These are phyloP conservation scores for Microdochium trichocladiopsis DNA, from an alignment of 2,329 filamentous ascomycete species.

Conservation along the genomic window DNA sequence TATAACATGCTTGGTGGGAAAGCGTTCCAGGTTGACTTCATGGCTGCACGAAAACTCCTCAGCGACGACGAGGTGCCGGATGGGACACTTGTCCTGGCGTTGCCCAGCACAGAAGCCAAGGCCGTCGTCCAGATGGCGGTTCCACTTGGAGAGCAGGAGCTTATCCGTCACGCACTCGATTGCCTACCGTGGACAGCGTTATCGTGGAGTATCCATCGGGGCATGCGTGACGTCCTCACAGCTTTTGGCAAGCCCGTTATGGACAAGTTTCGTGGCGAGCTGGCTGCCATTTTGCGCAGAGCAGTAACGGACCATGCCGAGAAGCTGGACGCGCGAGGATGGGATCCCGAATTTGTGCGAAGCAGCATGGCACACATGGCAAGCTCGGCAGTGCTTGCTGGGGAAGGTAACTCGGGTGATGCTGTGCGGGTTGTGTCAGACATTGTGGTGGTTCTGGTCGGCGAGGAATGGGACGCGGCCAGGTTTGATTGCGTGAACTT, in stretches of 20 bases:
- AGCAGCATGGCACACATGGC: slow-evolving; percentile 19
- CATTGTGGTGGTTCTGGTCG: slow-evolving; percentile 10
- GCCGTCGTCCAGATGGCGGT: slow-evolving; percentile 8
- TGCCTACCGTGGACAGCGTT: slow-evolving; percentile 22
- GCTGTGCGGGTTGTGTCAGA: slow-evolving; percentile 20
- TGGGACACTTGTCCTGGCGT: slow-evolving; percentile 6
- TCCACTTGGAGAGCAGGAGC: slow-evolving; percentile 7
- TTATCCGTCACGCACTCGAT: slow-evolving; percentile 17
- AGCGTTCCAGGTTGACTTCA: slow-evolving; percentile 21
- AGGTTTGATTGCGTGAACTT: slow-evolving; percentile 11
- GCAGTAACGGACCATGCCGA: slow-evolving; percentile 5
- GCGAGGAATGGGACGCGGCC: slow-evolving; percentile 6
- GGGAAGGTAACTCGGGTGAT: slow-evolving; percentile 20
- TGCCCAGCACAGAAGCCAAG: slow-evolving; percentile 11
- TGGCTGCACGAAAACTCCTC: slow-evolving; percentile 10
- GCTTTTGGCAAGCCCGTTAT: slow-evolving; percentile 17
- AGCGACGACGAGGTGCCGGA: not conserved
- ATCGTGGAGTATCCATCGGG: slow-evolving; percentile 24
- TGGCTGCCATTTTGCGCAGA: slow-evolving; percentile 3
- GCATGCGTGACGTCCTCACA: slow-evolving; percentile 19
- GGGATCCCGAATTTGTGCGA: slow-evolving; percentile 17
- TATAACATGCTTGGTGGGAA: slow-evolving; percentile 23
- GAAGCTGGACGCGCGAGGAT: slow-evolving; percentile 14
- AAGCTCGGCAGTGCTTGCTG: slow-evolving; percentile 17
- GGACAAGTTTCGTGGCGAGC: slow-evolving; percentile 13